Base-by-base conservation (phyloP, 129 eudicot genomes). In the Helianthus tuberosus region DNA sequence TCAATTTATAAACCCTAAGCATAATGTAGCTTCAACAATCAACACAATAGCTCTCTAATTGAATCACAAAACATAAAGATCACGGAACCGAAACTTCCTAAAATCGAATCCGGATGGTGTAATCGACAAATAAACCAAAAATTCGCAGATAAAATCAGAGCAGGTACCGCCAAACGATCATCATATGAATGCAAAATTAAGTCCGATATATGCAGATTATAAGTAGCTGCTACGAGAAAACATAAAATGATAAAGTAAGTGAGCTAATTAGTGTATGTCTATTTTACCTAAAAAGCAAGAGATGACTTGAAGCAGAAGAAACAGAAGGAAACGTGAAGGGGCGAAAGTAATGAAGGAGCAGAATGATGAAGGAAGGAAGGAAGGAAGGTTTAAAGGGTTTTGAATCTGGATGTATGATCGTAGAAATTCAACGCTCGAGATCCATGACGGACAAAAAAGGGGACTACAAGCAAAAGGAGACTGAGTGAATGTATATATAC, bases 21-120 rank as follows among this genome's bases (percentile, higher is more conserved):
- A 72, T 64, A 78, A 78, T 72, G 82, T 64, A 71, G 82, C 61
- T 62, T 41, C 60, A 63, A 71, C 25, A 63, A 47, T 61, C 69
- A 47, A 15, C 16, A n/a, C 53, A 66, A 53, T 53, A 63, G 23
- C 72, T 36, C 57, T 35, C 41, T 49, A 41, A 71, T 48, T 35
- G 20, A 69, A 62, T 61, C 60, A 35, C 16, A 43, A 55, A 54
- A 65, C 4, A 15, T 49, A 41, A 41, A 11, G 53, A 75, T 53
- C 16, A 23, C 11, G 5, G 13, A 4, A 11, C 0, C 20, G 3
- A 46, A 73, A 43, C 27, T 11, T 41, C 67, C 8, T 7, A 58
- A 12, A 73, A 59, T 25, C 58, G 27, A 47, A 3, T 16, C 27
- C 27, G 15, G 14, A 20, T n/a, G 36, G 11, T 8, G 13, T 48